These are phyloP conservation scores for Astragalus glycyphyllos DNA, from an alignment of 306 rosid genomes.

Conservation along the genomic window DNA sequence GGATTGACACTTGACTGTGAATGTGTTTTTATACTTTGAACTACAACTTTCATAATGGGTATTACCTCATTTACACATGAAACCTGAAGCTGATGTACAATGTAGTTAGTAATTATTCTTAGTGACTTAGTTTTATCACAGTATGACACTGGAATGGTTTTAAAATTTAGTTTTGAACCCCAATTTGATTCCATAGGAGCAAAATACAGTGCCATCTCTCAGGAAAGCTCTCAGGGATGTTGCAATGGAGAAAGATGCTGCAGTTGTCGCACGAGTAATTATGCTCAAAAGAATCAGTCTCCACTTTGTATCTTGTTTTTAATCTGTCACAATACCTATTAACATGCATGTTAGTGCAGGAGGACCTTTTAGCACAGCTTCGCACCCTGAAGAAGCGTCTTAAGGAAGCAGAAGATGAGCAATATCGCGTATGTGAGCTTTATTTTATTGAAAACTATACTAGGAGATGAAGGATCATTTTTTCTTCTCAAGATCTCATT, in stretches of 20 bases:
- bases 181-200: conserved; percentile 59
- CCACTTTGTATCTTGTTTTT: conserved; percentile 14
- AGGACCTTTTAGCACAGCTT: conserved; percentile 89
- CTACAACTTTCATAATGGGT: conserved; percentile 23
- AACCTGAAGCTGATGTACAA: background rate
- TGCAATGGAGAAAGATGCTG: conserved; percentile 99
- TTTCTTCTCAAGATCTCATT: conserved; percentile 39
- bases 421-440: conserved; percentile 77
- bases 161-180: background rate
- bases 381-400: conserved; percentile 81
- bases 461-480: background rate
- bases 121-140: too few species aligned
- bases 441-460: conserved; percentile 26
- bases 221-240: conserved; percentile 92
- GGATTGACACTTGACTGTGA: conserved; percentile 7
- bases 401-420: conserved; percentile 95
- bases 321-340: conserved; percentile 24
- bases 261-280: conserved; percentile 85
- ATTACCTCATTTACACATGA: conserved; percentile 14
- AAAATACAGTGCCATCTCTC: conserved; percentile 77
- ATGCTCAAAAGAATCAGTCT: conserved; percentile 8
- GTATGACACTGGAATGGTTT: too few species aligned
- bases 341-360: conserved; percentile 58
- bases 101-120: background rate
- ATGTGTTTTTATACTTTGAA: conserved; percentile 29